Base-by-base conservation (phyloP, 495 filamentous ascomycete genomes). In the Hypoxylon trugodes region DNA sequence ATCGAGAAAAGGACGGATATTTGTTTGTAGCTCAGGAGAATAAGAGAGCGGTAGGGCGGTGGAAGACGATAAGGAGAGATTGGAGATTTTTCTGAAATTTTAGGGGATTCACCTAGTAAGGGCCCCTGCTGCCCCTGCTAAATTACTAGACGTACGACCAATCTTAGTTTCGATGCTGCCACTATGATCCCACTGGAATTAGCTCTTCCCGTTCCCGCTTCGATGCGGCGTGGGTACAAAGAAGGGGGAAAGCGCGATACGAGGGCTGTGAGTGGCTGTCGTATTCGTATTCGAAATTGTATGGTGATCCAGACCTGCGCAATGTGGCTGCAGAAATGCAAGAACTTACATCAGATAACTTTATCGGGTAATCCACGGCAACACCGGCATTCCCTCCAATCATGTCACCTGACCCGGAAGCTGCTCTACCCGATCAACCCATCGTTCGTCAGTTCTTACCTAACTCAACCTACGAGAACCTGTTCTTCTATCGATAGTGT, bases 141-240 rank as follows among this genome's bases (percentile, higher is more conserved):
- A 38, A 30, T 32, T 56, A 25, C 12, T 4, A n/a, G 52, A 59
- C 56, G 28, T 50, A 64, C 54, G 57, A 65, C 70, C 68, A 70
- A 73, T 73, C 70, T n/a, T n/a, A 73, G 50, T 45, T 37, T n/a
- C 28, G 47, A 54, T 73, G 68, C 68, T 66, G 67, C 61, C 65
- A 72, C 59, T 50, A 74, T 74, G 67, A 74, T 53, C 43, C 69
- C 69, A 74, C 69, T 64, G 64, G 69, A 59, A 67, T 53, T 68
- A 35, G 61, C 59, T 50, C 25, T 73, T 64, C 66, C 71, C 64
- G 64, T 61, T n/a, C 32, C 63, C 42, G 33, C 1, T 54, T 32
- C 13, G 28, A 22, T 38, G 33, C 35, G 32, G 10, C 60, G 49
- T 66, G 56, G 62, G 43, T 48, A 55, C 37, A 30, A 1, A 47